Percentiles rank a stretch among this genome's conserved stretches.
These are phyloP conservation scores for Neopestalotiopsis sp. DNA, from an alignment of 2,329 filamentous ascomycete genomes.

Conservation along the genomic window DNA sequence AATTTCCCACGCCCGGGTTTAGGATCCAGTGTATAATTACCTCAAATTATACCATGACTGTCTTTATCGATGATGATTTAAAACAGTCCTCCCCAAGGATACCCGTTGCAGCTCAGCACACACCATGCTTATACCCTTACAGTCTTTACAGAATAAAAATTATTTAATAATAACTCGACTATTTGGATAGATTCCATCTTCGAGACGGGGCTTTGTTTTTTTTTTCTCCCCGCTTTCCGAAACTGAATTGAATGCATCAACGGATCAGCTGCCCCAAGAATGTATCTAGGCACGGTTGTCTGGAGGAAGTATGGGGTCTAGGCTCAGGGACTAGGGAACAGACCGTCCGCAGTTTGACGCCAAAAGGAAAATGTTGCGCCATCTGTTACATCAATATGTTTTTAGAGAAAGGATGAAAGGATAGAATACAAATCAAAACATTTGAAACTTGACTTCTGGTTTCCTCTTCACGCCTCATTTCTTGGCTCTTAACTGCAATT, in stretches of 20 bases:
- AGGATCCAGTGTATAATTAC: conserved; percentile 21
- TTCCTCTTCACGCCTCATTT: neutral
- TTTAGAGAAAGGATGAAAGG: neutral
- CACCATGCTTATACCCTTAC: neutral
- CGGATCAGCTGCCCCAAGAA: neutral
- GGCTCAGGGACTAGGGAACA: too few relatives aligned
- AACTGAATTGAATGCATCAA: neutral
- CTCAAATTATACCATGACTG: neutral
- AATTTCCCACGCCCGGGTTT: neutral
- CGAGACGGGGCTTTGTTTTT: too few relatives aligned
- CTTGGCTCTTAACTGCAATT: too few relatives aligned
- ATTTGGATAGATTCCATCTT: neutral
- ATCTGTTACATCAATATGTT: too few relatives aligned
- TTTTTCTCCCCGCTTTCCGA: neutral
- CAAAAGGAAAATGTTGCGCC: too few relatives aligned
- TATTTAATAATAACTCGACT: neutral
- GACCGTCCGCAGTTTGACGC: too few relatives aligned
- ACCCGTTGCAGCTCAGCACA: neutral
- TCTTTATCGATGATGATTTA: neutral
- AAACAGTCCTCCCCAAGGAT: neutral
- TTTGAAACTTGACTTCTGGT: neutral
- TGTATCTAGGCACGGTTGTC: too few relatives aligned
- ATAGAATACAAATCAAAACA: neutral
- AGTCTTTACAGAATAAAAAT: conserved; percentile 12
- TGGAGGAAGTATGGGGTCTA: too few relatives aligned